A percentile compares a stretch with the other conserved stretches of the same genome.
phyloP scores from a whole-genome alignment of 2,329 filamentous ascomycete species.

The Emergomyces orientalis region DNA sequence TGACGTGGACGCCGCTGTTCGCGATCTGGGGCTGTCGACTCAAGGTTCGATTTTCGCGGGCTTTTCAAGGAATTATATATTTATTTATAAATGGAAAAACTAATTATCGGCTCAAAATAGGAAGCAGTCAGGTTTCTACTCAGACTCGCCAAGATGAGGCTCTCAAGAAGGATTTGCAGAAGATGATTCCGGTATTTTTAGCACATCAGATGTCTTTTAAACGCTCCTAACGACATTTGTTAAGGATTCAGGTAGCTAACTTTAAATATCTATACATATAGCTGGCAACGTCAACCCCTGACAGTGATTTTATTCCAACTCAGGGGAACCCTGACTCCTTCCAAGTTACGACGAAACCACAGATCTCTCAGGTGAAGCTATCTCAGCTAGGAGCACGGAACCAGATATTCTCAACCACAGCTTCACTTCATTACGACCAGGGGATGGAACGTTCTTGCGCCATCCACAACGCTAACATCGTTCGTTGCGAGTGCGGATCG shows the following conservation, averaged over 20 bases:
- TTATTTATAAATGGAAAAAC: background rate
- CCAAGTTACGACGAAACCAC: conserved; percentile 9
- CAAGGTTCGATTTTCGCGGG: background rate
- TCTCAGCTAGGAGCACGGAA: conserved; percentile 15
- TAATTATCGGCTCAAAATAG: conserved; percentile 4
- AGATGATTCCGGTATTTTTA: conserved; percentile 25
- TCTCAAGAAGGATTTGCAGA: conserved; percentile 22
- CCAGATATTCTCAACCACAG: background rate
- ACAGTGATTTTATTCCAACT: conserved; percentile 24
- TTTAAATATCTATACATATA: conserved; percentile 14
- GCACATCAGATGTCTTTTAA: no score
- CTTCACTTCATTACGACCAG: background rate
- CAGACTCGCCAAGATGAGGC: conserved; percentile 21
- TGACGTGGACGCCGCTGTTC: conserved; percentile 6
- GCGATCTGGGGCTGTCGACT: background rate
- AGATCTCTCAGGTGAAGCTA: conserved; percentile 17
- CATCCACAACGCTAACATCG: background rate
- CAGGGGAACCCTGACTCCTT: conserved; percentile 15
- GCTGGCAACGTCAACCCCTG: conserved; percentile 16
- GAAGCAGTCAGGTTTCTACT: conserved; percentile 17
- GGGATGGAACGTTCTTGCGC: background rate
- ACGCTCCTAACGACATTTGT: background rate
- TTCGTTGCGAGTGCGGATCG: conserved; percentile 37
- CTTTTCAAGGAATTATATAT: background rate
- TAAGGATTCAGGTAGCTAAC: conserved; percentile 6